Evolutionary conservation across 176 grass and related monocot species (phyloP).

Genomic region (Carex littledalei): DNA sequence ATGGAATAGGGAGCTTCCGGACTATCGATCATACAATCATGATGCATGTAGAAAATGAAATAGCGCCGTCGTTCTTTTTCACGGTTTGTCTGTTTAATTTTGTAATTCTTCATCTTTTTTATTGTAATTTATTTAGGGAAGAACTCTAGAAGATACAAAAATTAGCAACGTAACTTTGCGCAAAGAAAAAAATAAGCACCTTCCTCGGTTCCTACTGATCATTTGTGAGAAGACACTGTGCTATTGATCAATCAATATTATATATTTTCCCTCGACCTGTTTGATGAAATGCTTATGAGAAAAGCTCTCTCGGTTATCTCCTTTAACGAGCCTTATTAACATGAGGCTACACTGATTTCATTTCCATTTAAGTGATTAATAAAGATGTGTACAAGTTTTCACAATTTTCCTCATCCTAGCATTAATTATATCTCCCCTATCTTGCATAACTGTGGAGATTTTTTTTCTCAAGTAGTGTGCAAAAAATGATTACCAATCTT

Average conservation of each 20-base stretch:
- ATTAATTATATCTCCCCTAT: background rate
- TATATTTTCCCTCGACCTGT: background rate
- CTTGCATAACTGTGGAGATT: background rate
- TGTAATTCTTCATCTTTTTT: background rate
- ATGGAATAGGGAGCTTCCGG: background rate
- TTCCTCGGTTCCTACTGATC: background rate
- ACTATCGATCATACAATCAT: background rate
- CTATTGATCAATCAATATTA: background rate
- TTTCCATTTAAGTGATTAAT: background rate
- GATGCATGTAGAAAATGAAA: background rate
- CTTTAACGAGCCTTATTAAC: background rate
- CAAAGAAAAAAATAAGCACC: too few species aligned
- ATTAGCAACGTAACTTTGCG: too few species aligned
- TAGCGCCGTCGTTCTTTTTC: background rate
- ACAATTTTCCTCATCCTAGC: background rate
- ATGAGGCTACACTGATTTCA: background rate
- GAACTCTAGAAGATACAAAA: background rate
- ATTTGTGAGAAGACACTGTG: background rate
- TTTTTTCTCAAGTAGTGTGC: background rate
- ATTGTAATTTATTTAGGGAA: background rate
- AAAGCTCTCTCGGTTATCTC: background rate
- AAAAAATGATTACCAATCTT: background rate
- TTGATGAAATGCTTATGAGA: constrained; percentile 5
- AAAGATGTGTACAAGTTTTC: background rate
- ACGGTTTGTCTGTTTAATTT: background rate